phyloP scores from a whole-genome alignment of 176 grass and related monocot genomes.

The Typha latifolia region DNA sequence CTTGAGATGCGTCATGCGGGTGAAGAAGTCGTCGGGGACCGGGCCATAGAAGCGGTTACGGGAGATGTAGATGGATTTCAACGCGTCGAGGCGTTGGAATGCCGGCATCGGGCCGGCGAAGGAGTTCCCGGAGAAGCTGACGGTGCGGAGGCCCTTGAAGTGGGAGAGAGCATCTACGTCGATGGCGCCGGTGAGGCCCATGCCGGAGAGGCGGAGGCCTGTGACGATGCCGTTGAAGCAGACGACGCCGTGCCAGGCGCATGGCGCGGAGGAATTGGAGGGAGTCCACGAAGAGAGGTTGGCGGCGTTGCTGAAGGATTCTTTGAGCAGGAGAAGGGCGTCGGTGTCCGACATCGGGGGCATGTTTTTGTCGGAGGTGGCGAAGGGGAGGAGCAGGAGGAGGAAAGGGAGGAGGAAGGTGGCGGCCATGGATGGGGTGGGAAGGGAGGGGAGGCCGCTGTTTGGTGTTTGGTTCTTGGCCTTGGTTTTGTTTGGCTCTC shows the following conservation, averaged over 20 bases:
- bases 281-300: slow-evolving; percentile 21
- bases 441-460: too few species aligned
- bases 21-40: slow-evolving; percentile 54
- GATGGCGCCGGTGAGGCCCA: slow-evolving; percentile 48
- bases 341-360: not conserved
- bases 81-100: slow-evolving; percentile 35
- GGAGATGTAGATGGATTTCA: slow-evolving; percentile 73
- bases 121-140: slow-evolving; percentile 52
- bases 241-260: slow-evolving; percentile 60
- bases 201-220: slow-evolving; percentile 43
- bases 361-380: too few species aligned
- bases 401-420: too few species aligned
- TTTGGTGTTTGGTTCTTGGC: too few species aligned
- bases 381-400: too few species aligned
- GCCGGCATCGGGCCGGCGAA: slow-evolving; percentile 48
- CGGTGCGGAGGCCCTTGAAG: slow-evolving; percentile 47
- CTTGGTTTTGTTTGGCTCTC: too few species aligned
- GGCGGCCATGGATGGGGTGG: too few species aligned
- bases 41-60: slow-evolving; percentile 47
- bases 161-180: slow-evolving; percentile 39
- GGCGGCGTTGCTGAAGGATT: not conserved
- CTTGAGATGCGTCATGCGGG: slow-evolving; percentile 49
- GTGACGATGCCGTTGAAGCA: slow-evolving; percentile 39
- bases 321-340: slow-evolving; percentile 36
- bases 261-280: not conserved